Conservation (phyloP, 768 basidiomycete species). For the Rhodotorula toruloides region DNA sequence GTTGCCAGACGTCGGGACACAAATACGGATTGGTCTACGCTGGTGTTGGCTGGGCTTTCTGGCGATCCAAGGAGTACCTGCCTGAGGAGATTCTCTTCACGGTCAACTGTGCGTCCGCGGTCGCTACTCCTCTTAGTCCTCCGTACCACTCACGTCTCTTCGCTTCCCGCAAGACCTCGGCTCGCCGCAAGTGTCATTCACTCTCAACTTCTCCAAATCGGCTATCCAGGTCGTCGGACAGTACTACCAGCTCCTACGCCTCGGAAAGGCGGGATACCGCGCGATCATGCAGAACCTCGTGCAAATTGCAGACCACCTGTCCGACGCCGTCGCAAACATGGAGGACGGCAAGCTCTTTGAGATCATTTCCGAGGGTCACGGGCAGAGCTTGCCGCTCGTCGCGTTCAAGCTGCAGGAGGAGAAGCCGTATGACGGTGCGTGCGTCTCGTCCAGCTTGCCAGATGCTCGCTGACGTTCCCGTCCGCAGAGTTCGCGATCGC, state of each 20-base stretch:
- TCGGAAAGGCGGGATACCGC: conserved; percentile 44
- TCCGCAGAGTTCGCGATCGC: conserved; percentile 46
- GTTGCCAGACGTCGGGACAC: conserved; percentile 44
- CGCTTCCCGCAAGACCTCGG: conserved; percentile 11
- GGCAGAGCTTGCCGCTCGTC: conserved; percentile 44
- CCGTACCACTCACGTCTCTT: neutral
- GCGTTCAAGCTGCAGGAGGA: conserved; percentile 43
- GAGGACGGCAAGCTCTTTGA: conserved; percentile 38
- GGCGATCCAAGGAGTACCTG: conserved; percentile 44
- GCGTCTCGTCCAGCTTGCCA: neutral
- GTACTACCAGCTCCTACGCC: conserved; percentile 19
- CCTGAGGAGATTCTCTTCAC: conserved; percentile 47
- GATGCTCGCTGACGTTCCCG: no score
- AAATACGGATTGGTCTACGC: conserved; percentile 39
- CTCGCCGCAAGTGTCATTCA: conserved; percentile 31
- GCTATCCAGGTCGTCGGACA: conserved; percentile 42
- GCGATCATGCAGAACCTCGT: conserved; percentile 45
- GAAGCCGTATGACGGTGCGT: conserved; percentile 40
- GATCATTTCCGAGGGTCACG: conserved; percentile 39
- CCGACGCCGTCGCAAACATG: conserved; percentile 36
- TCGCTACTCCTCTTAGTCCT: no score
- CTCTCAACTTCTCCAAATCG: conserved; percentile 41
- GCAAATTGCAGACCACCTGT: conserved; percentile 42
- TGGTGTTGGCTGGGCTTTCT: conserved; percentile 47
- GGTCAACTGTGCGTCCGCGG: conserved; percentile 27